phyloP scores from a whole-genome alignment of 768 basidiomycete genomes.

The Artomyces pyxidatus region DNA sequence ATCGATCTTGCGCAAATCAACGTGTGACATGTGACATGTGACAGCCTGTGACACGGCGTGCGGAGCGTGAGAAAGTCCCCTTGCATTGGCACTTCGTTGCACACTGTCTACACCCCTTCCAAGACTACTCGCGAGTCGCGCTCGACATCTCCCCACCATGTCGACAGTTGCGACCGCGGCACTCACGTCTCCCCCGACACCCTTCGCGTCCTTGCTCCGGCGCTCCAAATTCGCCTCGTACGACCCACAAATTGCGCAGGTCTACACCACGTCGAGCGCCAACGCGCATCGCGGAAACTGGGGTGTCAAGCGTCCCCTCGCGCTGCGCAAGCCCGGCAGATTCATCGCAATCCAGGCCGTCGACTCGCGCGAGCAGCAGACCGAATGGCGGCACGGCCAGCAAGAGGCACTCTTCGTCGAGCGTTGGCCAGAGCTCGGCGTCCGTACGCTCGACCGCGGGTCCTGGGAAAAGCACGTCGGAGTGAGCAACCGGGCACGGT shows the following conservation, averaged over 20 bases:
- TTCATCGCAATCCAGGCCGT: slow-evolving; percentile 59
- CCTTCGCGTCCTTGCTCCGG: slow-evolving; percentile 70
- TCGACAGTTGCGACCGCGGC: background rate
- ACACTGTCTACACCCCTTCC: no score
- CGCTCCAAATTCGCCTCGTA: slow-evolving; percentile 77
- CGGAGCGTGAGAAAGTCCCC: no score
- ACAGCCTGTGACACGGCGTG: no score
- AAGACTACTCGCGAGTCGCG: no score
- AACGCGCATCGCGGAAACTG: slow-evolving; percentile 73
- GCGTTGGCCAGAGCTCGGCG: slow-evolving; percentile 56
- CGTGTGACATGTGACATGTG: no score
- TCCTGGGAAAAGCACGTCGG: slow-evolving; percentile 37
- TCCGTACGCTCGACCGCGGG: slow-evolving; percentile 26
- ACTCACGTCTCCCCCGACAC: slow-evolving; percentile 37
- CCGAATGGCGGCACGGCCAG: slow-evolving; percentile 68
- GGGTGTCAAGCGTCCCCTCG: slow-evolving; percentile 79
- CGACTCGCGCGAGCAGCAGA: slow-evolving; percentile 68
- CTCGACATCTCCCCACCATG: background rate
- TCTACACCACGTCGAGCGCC: slow-evolving; percentile 64
- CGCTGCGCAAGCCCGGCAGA: slow-evolving; percentile 53
- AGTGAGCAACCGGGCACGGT: slow-evolving; percentile 17
- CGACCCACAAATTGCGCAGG: slow-evolving; percentile 69
- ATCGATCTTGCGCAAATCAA: no score
- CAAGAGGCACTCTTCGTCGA: slow-evolving; percentile 58
- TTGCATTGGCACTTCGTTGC: no score